phyloP scores from a whole-genome alignment of 176 grass and related monocot genomes.

The Pontederia paniculata region DNA sequence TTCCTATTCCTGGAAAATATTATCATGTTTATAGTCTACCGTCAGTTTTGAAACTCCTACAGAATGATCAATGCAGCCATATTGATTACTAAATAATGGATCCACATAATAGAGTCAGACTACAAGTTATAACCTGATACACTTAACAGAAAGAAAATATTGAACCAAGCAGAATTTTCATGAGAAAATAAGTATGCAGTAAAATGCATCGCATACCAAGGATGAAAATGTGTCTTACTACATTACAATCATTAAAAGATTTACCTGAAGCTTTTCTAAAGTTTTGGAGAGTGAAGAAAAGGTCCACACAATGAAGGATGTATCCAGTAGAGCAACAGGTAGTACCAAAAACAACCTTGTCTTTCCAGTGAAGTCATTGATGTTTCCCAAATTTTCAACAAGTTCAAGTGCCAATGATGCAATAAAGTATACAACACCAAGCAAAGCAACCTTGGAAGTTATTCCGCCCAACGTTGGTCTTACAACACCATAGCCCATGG shows the following conservation, averaged over 20 bases:
- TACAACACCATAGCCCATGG: slow-evolving; percentile 93
- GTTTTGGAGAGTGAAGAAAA: slow-evolving; percentile 98
- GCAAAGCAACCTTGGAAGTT: slow-evolving; percentile 61
- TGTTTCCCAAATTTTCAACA: slow-evolving; percentile 91
- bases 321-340: slow-evolving; percentile 88
- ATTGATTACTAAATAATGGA: too few relatives aligned
- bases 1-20: too few relatives aligned
- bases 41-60: too few relatives aligned
- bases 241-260: neutral
- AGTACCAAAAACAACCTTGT: slow-evolving; percentile 86
- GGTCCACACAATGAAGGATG: slow-evolving; percentile 98
- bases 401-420: slow-evolving; percentile 89
- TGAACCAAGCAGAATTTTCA: too few relatives aligned
- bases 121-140: too few relatives aligned
- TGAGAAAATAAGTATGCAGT: neutral
- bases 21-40: too few relatives aligned
- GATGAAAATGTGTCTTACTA: neutral
- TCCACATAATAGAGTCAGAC: too few relatives aligned
- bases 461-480: slow-evolving; percentile 74
- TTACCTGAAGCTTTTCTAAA: slow-evolving; percentile 97
- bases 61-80: too few relatives aligned
- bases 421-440: slow-evolving; percentile 75
- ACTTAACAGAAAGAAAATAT: too few relatives aligned
- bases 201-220: neutral
- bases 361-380: slow-evolving; percentile 97